Evolutionary conservation across 2,329 filamentous ascomycete genomes (phyloP), one percentile per base, ranked within the genome.

Genomic region (Fusarium liriodendri): DNA sequence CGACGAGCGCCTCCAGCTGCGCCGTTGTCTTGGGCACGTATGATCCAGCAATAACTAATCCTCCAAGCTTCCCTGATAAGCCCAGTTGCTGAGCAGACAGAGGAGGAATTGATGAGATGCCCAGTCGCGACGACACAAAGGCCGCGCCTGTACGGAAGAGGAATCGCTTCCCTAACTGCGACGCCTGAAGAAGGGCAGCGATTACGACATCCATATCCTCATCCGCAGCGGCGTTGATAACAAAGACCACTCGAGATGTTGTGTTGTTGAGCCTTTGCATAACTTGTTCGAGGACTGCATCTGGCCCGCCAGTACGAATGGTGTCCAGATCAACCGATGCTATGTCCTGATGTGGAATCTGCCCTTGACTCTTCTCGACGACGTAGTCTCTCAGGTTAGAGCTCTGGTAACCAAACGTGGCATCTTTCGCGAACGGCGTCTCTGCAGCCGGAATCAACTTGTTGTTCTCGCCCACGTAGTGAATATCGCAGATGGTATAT

Each of bases 11-110:
- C 37, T 85, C 82, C 2, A 90, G 80, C 67, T 90, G 88, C 0
- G 86, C 84, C 0, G 88, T 90, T 4, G 89, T 90, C 75, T 90
- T 90, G 4, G 87, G 87, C 0, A 90, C 88, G 62, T 90, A 89
- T 0, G 86, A 89, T 0, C 89, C 88, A 0, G 87, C 88, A 22
- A 90, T 84, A 29, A 90, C 84, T 2, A 90, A 76, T 0, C 88
- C 88, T 1, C 88, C 89, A 1, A 81, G 80, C 10, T 79, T 69
- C 2, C 78, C 77, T 0, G 79, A 79, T 0, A 86, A 80, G 2
- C 82, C 70, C 2, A 90, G 81, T 35, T 88, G 81, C 4, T 76
- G 71, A 1, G 86, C 83, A 1, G 86, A 83, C 27, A 89, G 84
- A 0, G 88, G 88, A 4, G 84, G 75, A 10, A 89, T 89, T 0